Conservation (phyloP, 371 early-diverging fungal species). For the Batrachochytrium dendrobatidis region DNA sequence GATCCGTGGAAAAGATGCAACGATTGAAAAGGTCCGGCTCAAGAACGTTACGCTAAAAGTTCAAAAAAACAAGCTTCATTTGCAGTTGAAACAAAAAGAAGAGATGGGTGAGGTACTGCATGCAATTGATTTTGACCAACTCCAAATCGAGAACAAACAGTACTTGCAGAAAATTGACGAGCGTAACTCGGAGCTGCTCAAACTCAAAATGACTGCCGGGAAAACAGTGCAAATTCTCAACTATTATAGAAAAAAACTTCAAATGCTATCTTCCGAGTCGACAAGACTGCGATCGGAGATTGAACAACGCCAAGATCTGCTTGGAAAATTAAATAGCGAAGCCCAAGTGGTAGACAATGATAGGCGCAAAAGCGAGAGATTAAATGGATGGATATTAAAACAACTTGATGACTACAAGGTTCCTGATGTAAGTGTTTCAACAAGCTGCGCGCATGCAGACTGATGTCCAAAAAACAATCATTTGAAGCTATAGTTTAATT, state of each 20-base stretch:
- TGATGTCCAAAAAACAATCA: no score
- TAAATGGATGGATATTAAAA: conserved; percentile 22
- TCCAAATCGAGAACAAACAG: conserved; percentile 55
- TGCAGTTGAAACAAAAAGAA: conserved; percentile 50
- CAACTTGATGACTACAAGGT: conserved; percentile 37
- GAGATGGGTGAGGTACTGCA: conserved; percentile 59
- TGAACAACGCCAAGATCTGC: conserved; percentile 30
- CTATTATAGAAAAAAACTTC: conserved; percentile 38
- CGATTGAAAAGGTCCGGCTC: conserved; percentile 49
- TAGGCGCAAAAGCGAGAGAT: conserved; percentile 18
- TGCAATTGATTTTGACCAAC: conserved; percentile 56
- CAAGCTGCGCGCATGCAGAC: conserved; percentile 1
- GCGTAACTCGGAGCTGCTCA: conserved; percentile 45
- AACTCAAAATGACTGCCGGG: conserved; percentile 47
- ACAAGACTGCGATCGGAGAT: conserved; percentile 31
- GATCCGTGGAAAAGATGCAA: conserved; percentile 44
- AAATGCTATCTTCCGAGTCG: conserved; percentile 31
- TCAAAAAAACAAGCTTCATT: conserved; percentile 49
- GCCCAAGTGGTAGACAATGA: conserved; percentile 28
- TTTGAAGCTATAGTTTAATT: no score
- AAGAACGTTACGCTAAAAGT: conserved; percentile 48
- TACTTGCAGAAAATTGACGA: conserved; percentile 51
- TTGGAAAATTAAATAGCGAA: conserved; percentile 31
- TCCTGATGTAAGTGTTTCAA: conserved; percentile 27
- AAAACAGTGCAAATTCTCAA: conserved; percentile 42